Evolutionary conservation across 768 basidiomycete genomes (phyloP), one percentile per base, ranked within the genome.

Genomic region (Kwoniella botswanensis): DNA sequence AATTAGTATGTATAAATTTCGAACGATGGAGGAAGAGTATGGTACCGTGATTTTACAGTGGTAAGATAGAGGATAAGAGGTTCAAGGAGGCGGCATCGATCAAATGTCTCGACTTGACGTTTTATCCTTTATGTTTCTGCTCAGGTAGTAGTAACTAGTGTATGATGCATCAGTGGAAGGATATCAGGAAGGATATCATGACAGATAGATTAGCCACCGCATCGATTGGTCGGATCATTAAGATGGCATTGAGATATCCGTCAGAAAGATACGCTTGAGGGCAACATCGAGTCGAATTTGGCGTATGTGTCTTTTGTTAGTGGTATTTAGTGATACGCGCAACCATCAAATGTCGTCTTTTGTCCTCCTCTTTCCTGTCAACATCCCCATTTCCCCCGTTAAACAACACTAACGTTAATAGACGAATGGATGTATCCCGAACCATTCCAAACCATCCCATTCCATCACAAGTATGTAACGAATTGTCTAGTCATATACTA

Each of bases 131-230:
- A 12, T 24, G 9, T 55, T 22, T n/a, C 21, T 55, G 11, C 54
- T n/a, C 11, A 55, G 4, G 7, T 21, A 22, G 54, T 55, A 55
- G 54, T 55, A 17, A 4, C 17, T 55, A n/a, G n/a, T 55, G n/a
- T 55, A n/a, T 55, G 54, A 55, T 55, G 54, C 53, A 55, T 55
- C 54, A 55, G 54, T 55, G 54, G 54, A 55, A n/a, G 54, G 24
- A 55, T 6, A n/a, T 18, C 9, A 12, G 54, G 54, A 55, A n/a
- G 54, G 24, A 55, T 6, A n/a, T 18, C 9, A 12, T 22, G 54
- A n/a, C n/a, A 21, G 35, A 35, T 35, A 35, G 35, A 35, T 35
- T 35, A 35, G 35, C 7, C 35, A 55, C 21, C 10, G 24, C 24
- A 55, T 24, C 21, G 54, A 55, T 55, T 55, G 54, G 13, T 24